These are phyloP conservation scores for Trifolium repens DNA, from an alignment of 306 rosid species.

Conservation along the genomic window DNA sequence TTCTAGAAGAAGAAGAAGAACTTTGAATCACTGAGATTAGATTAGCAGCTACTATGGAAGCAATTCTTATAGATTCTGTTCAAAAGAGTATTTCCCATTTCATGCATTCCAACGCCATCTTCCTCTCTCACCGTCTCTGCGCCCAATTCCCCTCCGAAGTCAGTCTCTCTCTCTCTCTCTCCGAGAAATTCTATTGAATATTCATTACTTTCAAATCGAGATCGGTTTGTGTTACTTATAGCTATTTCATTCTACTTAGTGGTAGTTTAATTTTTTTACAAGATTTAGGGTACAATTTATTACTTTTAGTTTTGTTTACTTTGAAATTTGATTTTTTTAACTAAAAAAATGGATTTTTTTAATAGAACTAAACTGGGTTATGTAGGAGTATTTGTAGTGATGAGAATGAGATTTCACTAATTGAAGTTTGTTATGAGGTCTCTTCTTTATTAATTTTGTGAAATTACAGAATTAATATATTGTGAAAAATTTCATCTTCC, in stretches of 20 bases:
- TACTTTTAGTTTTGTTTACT: background rate
- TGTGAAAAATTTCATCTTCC: background rate
- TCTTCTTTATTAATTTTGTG: background rate
- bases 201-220: background rate
- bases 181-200: too few relatives aligned
- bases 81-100: constrained; percentile 87
- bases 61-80: constrained; percentile 70
- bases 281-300: constrained; percentile 17
- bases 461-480: background rate
- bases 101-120: constrained; percentile 82
- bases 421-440: background rate
- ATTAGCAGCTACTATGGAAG: constrained; percentile 72
- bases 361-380: too few relatives aligned
- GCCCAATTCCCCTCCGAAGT: constrained; percentile 74
- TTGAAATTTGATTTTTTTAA: background rate
- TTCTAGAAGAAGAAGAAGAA: constrained; percentile 7
- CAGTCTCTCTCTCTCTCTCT: background rate
- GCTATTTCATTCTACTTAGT: too few relatives aligned
- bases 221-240: too few relatives aligned
- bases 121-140: constrained; percentile 90
- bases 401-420: background rate
- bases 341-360: too few relatives aligned
- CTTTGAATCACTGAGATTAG: background rate
- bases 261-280: background rate
- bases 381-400: too few relatives aligned